A percentile compares a stretch with the other conserved stretches of the same genome.
Evolutionary conservation across 306 rosid species (phyloP).

Genomic region (Cercis canadensis): DNA sequence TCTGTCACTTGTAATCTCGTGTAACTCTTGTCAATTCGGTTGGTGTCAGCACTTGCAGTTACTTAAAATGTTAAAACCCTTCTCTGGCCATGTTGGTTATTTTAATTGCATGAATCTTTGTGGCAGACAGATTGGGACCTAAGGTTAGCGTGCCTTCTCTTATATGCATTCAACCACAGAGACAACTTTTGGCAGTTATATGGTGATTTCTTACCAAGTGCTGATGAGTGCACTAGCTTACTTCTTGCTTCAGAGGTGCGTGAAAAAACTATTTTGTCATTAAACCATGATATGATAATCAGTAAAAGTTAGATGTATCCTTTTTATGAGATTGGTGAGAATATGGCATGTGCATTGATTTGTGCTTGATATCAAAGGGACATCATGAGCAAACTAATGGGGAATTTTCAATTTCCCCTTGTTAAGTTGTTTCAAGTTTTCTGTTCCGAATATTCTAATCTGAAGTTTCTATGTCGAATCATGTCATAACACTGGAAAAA

Average conservation of each 20-base stretch:
- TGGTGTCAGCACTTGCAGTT: slow-evolving; percentile 8
- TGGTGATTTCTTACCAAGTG: slow-evolving; percentile 89
- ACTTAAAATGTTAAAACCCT: neutral
- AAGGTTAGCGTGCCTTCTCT: slow-evolving; percentile 90
- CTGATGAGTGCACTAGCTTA: slow-evolving; percentile 86
- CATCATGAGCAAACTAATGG: slow-evolving; percentile 9
- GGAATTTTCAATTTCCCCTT: slow-evolving; percentile 31
- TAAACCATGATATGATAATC: slow-evolving; percentile 2
- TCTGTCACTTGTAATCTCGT: neutral
- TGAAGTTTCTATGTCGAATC: slow-evolving; percentile 1
- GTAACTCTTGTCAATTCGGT: neutral
- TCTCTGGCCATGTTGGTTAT: slow-evolving; percentile 29
- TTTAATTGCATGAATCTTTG: slow-evolving; percentile 46
- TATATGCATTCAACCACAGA: slow-evolving; percentile 75
- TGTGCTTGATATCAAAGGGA: no score
- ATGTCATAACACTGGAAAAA: slow-evolving; percentile 15
- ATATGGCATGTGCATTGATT: neutral
- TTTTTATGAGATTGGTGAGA: slow-evolving; percentile 19
- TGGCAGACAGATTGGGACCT: slow-evolving; percentile 99
- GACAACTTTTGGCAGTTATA: slow-evolving; percentile 95
- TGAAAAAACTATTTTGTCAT: neutral
- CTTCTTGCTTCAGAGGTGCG: slow-evolving; percentile 89
- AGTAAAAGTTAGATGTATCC: slow-evolving; percentile 5
- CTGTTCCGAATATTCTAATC: slow-evolving; percentile 1
- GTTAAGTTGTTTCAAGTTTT: slow-evolving; percentile 21